phyloP scores from a whole-genome alignment of 768 basidiomycete species.

The Ephemerocybe angulata region DNA sequence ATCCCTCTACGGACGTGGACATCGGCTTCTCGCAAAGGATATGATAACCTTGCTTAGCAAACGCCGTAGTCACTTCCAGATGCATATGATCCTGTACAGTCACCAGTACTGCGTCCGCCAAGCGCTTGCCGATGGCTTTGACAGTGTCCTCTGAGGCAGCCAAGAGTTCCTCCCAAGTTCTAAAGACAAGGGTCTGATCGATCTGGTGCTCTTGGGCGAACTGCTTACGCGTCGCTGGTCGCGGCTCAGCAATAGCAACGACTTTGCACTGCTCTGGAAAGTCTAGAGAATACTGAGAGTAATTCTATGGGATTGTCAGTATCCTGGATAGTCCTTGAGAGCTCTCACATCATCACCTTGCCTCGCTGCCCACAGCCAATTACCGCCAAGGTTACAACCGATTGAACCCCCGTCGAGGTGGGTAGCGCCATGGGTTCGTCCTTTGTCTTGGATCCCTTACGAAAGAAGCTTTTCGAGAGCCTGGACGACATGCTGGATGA shows the following conservation, averaged over 20 bases:
- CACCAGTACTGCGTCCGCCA: conserved; percentile 81
- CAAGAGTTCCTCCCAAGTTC: conserved; percentile 66
- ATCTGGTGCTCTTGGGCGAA: conserved; percentile 58
- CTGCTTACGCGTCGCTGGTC: conserved; percentile 55
- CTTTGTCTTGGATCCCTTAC: conserved; percentile 26
- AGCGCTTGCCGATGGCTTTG: conserved; percentile 57
- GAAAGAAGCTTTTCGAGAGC: conserved; percentile 35
- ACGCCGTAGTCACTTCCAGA: conserved; percentile 66
- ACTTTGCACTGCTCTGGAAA: conserved; percentile 67
- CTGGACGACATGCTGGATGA: conserved; percentile 26
- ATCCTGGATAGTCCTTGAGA: not conserved
- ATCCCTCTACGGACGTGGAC: conserved; percentile 72
- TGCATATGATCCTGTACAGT: conserved; percentile 83
- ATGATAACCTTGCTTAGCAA: conserved; percentile 79
- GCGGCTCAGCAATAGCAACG: conserved; percentile 83
- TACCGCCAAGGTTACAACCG: conserved; percentile 64
- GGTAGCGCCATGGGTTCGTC: conserved; percentile 9
- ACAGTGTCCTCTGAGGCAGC: conserved; percentile 66
- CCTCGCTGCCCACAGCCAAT: conserved; percentile 86
- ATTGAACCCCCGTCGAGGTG: conserved; percentile 16
- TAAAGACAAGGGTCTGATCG: conserved; percentile 67
- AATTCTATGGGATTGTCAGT: conserved; percentile 40
- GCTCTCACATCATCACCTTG: conserved; percentile 38
- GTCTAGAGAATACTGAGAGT: conserved; percentile 57
- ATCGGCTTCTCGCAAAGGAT: conserved; percentile 93